Conservation (phyloP, 1,284 basidiomycete species). For the Cryptococcus amylolentus region DNA sequence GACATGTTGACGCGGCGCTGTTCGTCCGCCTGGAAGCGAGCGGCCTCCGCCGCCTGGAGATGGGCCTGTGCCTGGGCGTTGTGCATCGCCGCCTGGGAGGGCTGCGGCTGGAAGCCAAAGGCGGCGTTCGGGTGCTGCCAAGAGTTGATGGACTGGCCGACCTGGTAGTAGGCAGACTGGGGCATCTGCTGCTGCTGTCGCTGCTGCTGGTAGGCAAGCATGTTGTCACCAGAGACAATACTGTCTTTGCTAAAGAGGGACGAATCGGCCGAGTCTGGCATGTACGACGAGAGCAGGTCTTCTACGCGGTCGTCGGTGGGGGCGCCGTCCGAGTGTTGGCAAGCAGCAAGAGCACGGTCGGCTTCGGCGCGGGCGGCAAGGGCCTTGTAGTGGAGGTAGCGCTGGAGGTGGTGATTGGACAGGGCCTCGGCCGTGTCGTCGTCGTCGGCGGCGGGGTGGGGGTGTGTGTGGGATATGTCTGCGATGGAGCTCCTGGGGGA, state of each 20-base stretch:
- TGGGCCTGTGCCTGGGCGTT: constrained; percentile 40
- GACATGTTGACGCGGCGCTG: constrained; percentile 8
- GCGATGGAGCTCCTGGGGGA: constrained; percentile 29
- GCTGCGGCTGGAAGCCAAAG: constrained; percentile 22
- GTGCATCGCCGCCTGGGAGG: constrained; percentile 19
- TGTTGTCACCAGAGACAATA: constrained; percentile 11
- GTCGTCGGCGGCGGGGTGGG: constrained; percentile 3
- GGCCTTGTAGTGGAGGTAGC: constrained; percentile 44
- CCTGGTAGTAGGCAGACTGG: constrained; percentile 7
- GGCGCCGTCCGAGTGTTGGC: constrained; percentile 4
- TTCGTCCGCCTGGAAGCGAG: constrained; percentile 15
- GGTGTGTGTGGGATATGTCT: constrained; percentile 7
- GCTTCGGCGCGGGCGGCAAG: constrained; percentile 41
- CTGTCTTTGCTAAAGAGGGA: constrained; percentile 1
- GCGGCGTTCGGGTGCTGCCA: constrained; percentile 13
- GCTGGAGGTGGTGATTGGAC: constrained; percentile 40
- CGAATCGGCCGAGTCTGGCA: constrained; percentile 13
- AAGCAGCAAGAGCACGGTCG: constrained; percentile 19
- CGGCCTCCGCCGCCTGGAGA: constrained; percentile 32
- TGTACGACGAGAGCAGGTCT: constrained; percentile 22
- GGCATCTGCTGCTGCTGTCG: constrained; percentile 1
- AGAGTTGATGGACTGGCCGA: constrained; percentile 1
- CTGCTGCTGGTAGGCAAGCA: constrained; percentile 32
- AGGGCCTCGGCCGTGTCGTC: constrained; percentile 34
- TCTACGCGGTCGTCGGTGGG: constrained; percentile 16